Evolutionary conservation across 73 alveolate species (phyloP).

Genomic region (Effrenium voratum): DNA sequence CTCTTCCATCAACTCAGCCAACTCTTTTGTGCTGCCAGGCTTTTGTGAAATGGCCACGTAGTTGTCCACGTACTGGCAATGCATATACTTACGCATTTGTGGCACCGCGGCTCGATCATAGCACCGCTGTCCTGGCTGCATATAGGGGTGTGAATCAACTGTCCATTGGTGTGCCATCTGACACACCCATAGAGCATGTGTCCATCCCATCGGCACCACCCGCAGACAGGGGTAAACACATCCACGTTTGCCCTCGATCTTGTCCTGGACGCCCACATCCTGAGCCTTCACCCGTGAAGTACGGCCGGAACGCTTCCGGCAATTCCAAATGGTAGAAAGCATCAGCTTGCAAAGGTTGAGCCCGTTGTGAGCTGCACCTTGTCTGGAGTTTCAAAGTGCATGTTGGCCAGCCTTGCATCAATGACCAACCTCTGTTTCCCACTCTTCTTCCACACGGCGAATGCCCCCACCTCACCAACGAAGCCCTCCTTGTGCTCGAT

Average conservation of each 20-base stretch:
- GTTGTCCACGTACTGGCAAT: background rate
- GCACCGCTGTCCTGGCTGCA: too few species aligned
- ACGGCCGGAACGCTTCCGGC: background rate
- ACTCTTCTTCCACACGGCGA: constrained; percentile 29
- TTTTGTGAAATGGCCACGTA: background rate
- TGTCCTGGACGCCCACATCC: background rate
- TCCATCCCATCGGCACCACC: constrained; percentile 58
- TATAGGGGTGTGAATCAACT: too few species aligned
- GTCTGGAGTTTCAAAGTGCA: background rate
- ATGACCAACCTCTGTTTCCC: constrained; percentile 37
- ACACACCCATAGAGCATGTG: constrained; percentile 56
- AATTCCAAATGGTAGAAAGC: constrained; percentile 9
- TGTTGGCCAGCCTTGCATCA: constrained; percentile 20
- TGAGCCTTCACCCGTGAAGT: background rate
- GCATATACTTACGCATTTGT: background rate
- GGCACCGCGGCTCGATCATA: background rate
- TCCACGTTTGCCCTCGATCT: background rate
- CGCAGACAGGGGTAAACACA: background rate
- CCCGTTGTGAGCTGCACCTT: constrained; percentile 26
- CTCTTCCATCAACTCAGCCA: background rate
- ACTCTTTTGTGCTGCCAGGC: background rate
- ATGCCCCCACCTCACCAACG: background rate
- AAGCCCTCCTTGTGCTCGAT: background rate
- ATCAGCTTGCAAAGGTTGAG: constrained; percentile 10
- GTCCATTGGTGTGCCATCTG: background rate